phyloP scores from a whole-genome alignment of 208 protist species.

The Leishmania turanica region DNA sequence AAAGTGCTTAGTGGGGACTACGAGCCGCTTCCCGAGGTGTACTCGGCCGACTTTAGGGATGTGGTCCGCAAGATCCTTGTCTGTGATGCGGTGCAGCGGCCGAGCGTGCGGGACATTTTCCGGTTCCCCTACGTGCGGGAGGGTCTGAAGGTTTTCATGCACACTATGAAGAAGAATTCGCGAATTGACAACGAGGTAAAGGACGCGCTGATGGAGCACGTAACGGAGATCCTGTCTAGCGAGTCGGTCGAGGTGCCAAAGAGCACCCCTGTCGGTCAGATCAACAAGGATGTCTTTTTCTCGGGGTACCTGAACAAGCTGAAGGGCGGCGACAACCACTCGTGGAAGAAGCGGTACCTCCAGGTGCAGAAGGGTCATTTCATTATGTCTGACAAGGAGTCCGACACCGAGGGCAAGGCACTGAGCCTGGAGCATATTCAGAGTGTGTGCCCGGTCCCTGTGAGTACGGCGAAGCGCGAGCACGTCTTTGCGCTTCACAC shows the following conservation, averaged over 20 bases:
- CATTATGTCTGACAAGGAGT: slow-evolving; percentile 75
- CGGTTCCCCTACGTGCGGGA: slow-evolving; percentile 76
- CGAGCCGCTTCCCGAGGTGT: slow-evolving; percentile 64
- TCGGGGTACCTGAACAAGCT: slow-evolving; percentile 76
- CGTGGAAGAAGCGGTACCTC: slow-evolving; percentile 77
- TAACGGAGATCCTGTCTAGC: slow-evolving; percentile 71
- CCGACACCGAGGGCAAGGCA: slow-evolving; percentile 73
- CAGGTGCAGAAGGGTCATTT: slow-evolving; percentile 73
- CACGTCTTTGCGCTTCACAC: slow-evolving; percentile 87
- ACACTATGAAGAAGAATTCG: slow-evolving; percentile 80
- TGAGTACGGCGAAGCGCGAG: slow-evolving; percentile 55
- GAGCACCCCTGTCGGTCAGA: slow-evolving; percentile 54
- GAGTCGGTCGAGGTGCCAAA: slow-evolving; percentile 29
- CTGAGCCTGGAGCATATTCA: slow-evolving; percentile 83
- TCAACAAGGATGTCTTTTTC: slow-evolving; percentile 76
- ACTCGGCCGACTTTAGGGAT: slow-evolving; percentile 60
- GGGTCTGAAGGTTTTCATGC: slow-evolving; percentile 82
- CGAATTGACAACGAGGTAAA: slow-evolving; percentile 69
- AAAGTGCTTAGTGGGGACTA: slow-evolving; percentile 75
- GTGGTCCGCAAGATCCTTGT: slow-evolving; percentile 75
- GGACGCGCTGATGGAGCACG: slow-evolving; percentile 57
- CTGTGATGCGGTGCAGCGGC: slow-evolving; percentile 68
- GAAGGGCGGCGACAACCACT: slow-evolving; percentile 58
- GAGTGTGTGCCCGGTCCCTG: slow-evolving; percentile 74
- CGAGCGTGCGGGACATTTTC: slow-evolving; percentile 74